Evolutionary conservation across 768 basidiomycete species (phyloP).

Genomic region (Gloeophyllum trabeum): DNA sequence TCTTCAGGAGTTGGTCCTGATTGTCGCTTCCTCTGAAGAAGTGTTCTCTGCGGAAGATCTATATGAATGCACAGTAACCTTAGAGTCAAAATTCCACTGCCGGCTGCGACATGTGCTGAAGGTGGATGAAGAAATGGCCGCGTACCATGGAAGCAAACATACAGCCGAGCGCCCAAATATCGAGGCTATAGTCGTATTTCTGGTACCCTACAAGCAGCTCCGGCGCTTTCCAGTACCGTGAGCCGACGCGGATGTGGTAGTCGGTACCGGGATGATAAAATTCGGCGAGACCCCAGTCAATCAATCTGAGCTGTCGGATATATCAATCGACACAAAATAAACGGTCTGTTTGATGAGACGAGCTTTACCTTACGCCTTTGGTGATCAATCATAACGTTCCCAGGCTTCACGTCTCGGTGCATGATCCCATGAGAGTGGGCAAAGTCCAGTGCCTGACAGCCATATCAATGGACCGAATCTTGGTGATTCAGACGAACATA

Average conservation of each 20-base stretch:
- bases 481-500: conserved; percentile 14
- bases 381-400: conserved; percentile 99
- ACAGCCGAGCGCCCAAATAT: conserved; percentile 98
- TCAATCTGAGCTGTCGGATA: conserved; percentile 66
- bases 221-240: conserved; percentile 96
- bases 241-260: conserved; percentile 96
- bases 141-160: conserved; percentile 98
- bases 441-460: conserved; percentile 76
- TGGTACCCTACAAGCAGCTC: conserved; percentile 96
- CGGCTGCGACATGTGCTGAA: background rate
- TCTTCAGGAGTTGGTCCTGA: conserved; percentile 97
- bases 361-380: conserved; percentile 76
- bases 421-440: conserved; percentile 99
- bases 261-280: conserved; percentile 97
- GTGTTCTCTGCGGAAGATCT: conserved; percentile 99
- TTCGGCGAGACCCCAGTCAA: conserved; percentile 98
- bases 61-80: conserved; percentile 2
- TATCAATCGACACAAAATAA: background rate
- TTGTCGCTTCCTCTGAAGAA: conserved; percentile 99
- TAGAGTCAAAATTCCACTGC: background rate
- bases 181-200: conserved; percentile 94
- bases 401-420: conserved; percentile 97
- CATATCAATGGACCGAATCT: background rate
- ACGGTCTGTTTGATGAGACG: background rate
- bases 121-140: conserved; percentile 1